These are phyloP conservation scores for Kingdonia uniflora DNA, from an alignment of 164 flowering plant genomes.

Conservation along the genomic window DNA sequence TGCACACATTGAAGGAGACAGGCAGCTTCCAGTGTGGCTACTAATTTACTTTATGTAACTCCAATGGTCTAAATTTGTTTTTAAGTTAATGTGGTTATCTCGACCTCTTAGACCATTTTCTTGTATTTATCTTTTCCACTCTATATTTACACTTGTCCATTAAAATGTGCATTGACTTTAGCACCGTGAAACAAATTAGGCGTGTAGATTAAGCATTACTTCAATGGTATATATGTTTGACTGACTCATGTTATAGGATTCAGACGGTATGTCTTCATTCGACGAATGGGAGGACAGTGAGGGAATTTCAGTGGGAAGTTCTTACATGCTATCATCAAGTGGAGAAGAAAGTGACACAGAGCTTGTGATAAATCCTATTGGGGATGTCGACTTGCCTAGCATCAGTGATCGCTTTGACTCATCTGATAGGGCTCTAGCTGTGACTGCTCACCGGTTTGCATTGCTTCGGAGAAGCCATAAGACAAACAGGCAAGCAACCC, in stretches of 20 bases:
- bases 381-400: slow-evolving; percentile 56
- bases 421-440: slow-evolving; percentile 36
- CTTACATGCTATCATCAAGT: slow-evolving; percentile 43
- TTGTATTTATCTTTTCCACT: too few relatives aligned
- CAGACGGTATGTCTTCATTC: slow-evolving; percentile 25
- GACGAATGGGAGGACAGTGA: slow-evolving; percentile 45
- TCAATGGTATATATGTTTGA: too few relatives aligned
- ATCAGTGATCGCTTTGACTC: slow-evolving; percentile 17
- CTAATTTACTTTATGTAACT: too few relatives aligned
- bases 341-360: slow-evolving; percentile 86
- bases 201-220: too few relatives aligned
- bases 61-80: too few relatives aligned
- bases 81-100: too few relatives aligned
- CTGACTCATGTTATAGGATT: slow-evolving; percentile 38
- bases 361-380: slow-evolving; percentile 36
- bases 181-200: too few relatives aligned
- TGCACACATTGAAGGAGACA: too few relatives aligned
- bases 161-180: too few relatives aligned
- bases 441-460: slow-evolving; percentile 47
- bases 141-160: too few relatives aligned
- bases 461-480: slow-evolving; percentile 28
- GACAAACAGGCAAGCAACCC: not conserved
- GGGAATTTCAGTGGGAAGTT: slow-evolving; percentile 12
- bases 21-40: too few relatives aligned
- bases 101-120: too few relatives aligned